Evolutionary conservation across 768 basidiomycete genomes (phyloP), one percentile per base, ranked within the genome.

Genomic region (Chalciporus pseudorubinellus): DNA sequence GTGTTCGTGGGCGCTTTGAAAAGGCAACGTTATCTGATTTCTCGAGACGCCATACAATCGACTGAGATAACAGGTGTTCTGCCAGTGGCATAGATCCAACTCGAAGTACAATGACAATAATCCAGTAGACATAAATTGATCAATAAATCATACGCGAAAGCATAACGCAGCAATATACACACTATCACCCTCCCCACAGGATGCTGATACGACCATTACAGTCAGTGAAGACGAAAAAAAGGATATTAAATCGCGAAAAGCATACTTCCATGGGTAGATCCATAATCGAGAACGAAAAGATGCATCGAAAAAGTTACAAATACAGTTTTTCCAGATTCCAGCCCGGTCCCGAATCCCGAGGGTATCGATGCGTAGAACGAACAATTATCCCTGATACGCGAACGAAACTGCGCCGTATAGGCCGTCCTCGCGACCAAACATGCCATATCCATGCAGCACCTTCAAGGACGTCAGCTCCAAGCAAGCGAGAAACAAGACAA

Each of bases 341-440:
- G 29, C 12, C 8, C n/a, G n/a, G n/a, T n/a, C 29, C 29, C 29
- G 29, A n/a, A n/a, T 31, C 29, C 29, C 10, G 29, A 31, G 10
- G 29, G 13, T 31, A 31, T 31, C 34, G n/a, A n/a, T n/a, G 5
- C 7, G n/a, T 8, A 36, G 2, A n/a, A 16, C 34, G n/a, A 36
- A 36, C 16, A 21, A 44, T 61, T 34, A 97, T 26, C 92, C 92
- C 60, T 92, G 92, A 70, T 94, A 95, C 9, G 94, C 94, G 68
- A 95, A 98, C 1, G 92, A 91, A 16, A 93, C 91, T 12, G 92
- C 93, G 18, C 94, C 93, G 54, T 95, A 97, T 48, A 99, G 69
- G 3, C 95, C 95, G 56, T 95, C 92, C 68, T 95, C 93, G 22
- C 91, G 82, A 5, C 93, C 94, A 11, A 95, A 72, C 83, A 98